Evolutionary conservation across 2,329 filamentous ascomycete genomes (phyloP).

Genomic region (Diplodia seriata): DNA sequence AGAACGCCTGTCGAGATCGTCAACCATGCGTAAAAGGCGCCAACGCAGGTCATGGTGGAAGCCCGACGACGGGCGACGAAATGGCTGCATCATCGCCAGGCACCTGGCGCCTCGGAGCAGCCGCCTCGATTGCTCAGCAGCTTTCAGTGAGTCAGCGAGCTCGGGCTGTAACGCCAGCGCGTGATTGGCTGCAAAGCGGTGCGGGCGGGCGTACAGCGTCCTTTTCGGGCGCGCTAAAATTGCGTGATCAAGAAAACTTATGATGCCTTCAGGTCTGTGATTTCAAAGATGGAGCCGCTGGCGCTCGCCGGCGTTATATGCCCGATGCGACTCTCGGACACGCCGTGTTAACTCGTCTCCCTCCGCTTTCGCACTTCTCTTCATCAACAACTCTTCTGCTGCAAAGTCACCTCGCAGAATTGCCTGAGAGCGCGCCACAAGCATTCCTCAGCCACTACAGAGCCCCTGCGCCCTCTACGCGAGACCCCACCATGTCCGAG

Average conservation of each 20-base stretch:
- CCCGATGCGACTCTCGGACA: slow-evolving; percentile 23
- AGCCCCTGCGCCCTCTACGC: slow-evolving; percentile 27
- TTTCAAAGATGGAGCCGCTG: slow-evolving; percentile 34
- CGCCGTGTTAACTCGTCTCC: slow-evolving; percentile 11
- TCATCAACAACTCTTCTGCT: slow-evolving; percentile 19
- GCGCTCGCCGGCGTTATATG: slow-evolving; percentile 32
- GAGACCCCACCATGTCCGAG: slow-evolving; percentile 32
- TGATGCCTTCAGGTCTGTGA: slow-evolving; percentile 35
- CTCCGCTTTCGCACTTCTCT: slow-evolving; percentile 27
- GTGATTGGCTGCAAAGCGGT: background rate
- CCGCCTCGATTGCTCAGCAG: slow-evolving; percentile 22
- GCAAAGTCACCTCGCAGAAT: slow-evolving; percentile 11
- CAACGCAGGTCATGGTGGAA: slow-evolving; percentile 1
- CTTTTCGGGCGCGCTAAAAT: slow-evolving; percentile 31
- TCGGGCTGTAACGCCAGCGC: background rate
- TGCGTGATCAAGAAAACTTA: slow-evolving; percentile 35
- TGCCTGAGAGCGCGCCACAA: slow-evolving; percentile 22
- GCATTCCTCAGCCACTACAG: slow-evolving; percentile 11
- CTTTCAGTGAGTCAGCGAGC: slow-evolving; percentile 1
- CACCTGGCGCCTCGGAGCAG: slow-evolving; percentile 17
- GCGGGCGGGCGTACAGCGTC: background rate
- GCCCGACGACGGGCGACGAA: background rate
- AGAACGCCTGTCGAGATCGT: slow-evolving; percentile 6
- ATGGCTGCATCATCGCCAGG: slow-evolving; percentile 11
- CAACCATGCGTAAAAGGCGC: slow-evolving; percentile 8